Evolutionary conservation across 352 stramenopile species (phyloP).

Genomic region (Globisporangium irregulare): DNA sequence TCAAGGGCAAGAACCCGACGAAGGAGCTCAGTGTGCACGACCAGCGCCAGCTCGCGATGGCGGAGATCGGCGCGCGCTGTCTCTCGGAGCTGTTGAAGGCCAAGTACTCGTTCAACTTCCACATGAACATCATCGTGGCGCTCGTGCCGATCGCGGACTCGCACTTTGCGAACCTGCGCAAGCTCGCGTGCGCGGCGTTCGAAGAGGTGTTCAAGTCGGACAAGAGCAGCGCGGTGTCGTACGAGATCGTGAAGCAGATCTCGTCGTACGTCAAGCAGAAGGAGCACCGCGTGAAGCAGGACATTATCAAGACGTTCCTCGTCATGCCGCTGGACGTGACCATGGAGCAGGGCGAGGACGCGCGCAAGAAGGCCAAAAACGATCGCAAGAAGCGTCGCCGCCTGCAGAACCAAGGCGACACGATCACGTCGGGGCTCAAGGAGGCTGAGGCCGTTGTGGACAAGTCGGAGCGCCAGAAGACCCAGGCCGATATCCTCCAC

Average conservation of each 20-base stretch:
- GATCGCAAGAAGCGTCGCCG: slow-evolving; percentile 84
- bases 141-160: slow-evolving; percentile 81
- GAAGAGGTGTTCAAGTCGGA: slow-evolving; percentile 70
- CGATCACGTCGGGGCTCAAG: slow-evolving; percentile 91
- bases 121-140: slow-evolving; percentile 80
- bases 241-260: slow-evolving; percentile 83
- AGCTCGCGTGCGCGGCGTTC: slow-evolving; percentile 62
- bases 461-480: slow-evolving; percentile 90
- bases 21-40: slow-evolving; percentile 33
- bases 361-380: slow-evolving; percentile 76
- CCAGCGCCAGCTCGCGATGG: slow-evolving; percentile 47
- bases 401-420: slow-evolving; percentile 69
- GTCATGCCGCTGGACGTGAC: slow-evolving; percentile 81
- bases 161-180: slow-evolving; percentile 45
- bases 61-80: slow-evolving; percentile 69
- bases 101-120: slow-evolving; percentile 88
- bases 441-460: slow-evolving; percentile 94
- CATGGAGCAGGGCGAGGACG: slow-evolving; percentile 80
- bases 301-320: slow-evolving; percentile 75
- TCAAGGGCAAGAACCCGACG: slow-evolving; percentile 53
- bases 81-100: slow-evolving; percentile 75
- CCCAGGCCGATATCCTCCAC: slow-evolving; percentile 94
- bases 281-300: slow-evolving; percentile 73
- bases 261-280: slow-evolving; percentile 83
- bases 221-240: slow-evolving; percentile 61